These are phyloP conservation scores for Alternaria rosae DNA, from an alignment of 2,329 filamentous ascomycete genomes.

Conservation along the genomic window DNA sequence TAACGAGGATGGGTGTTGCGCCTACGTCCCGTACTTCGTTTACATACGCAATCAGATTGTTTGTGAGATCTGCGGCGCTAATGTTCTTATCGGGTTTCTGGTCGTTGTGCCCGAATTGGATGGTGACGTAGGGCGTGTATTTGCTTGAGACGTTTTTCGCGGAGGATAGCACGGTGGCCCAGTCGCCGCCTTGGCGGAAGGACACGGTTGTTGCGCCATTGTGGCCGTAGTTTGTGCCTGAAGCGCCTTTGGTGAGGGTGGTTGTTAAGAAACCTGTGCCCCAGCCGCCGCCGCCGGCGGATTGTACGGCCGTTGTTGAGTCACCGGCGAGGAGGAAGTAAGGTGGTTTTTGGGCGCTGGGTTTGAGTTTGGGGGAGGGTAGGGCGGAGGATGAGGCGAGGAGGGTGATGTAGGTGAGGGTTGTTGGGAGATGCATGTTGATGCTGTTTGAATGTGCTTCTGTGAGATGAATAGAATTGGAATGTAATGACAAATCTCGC, in stretches of 20 bases:
- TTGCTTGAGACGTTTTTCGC: constrained; percentile 46
- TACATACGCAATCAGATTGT: constrained; percentile 57
- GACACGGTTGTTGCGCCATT: constrained; percentile 63
- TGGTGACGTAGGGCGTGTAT: constrained; percentile 61
- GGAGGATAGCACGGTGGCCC: constrained; percentile 58
- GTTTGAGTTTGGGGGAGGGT: neutral
- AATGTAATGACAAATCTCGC: neutral
- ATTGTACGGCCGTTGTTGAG: constrained; percentile 45
- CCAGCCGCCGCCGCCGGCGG: constrained; percentile 55
- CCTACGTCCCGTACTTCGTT: constrained; percentile 39
- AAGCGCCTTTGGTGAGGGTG: constrained; percentile 56
- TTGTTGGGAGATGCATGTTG: constrained; percentile 5
- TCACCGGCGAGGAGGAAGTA: constrained; percentile 49
- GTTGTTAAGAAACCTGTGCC: constrained; percentile 63
- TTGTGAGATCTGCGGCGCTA: constrained; percentile 56
- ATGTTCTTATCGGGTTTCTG: constrained; percentile 57
- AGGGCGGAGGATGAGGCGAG: constrained; percentile 2
- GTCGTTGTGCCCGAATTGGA: constrained; percentile 69
- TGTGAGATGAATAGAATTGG: neutral
- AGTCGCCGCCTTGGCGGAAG: constrained; percentile 61
- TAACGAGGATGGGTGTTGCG: constrained; percentile 57
- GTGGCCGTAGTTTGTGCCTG: constrained; percentile 63
- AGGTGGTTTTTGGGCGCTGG: constrained; percentile 16
- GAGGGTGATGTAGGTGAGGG: constrained; percentile 2
- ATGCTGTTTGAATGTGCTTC: neutral